A percentile compares a stretch with the other conserved stretches of the same genome.
Evolutionary conservation across 1,139 yeast species (phyloP).

Genomic region (Torulaspora globosa): DNA sequence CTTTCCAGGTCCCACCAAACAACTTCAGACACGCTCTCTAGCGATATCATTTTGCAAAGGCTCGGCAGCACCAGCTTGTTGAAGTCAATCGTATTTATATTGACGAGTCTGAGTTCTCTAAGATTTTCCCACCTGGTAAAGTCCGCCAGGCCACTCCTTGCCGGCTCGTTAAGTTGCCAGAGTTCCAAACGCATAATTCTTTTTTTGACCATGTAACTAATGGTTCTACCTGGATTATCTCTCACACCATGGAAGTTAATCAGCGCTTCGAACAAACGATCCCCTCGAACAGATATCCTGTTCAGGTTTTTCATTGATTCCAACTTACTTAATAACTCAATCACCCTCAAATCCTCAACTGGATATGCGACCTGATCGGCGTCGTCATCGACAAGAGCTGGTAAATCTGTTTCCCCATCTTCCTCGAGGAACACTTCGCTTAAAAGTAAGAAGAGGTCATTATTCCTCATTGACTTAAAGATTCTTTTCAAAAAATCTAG

Average conservation of each 20-base stretch:
- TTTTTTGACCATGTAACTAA: conserved; percentile 26
- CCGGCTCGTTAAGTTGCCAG: conserved; percentile 16
- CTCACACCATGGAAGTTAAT: conserved; percentile 33
- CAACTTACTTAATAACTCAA: conserved; percentile 17
- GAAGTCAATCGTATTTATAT: conserved; percentile 24
- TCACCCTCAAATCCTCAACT: conserved; percentile 12
- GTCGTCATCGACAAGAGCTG: background rate
- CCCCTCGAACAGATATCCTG: conserved; percentile 23
- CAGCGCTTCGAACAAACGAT: conserved; percentile 23
- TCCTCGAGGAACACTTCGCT: conserved; percentile 20
- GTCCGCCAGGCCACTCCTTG: conserved; percentile 24
- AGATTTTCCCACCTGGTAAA: conserved; percentile 33
- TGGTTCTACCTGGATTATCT: conserved; percentile 32
- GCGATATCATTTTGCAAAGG: conserved; percentile 18
- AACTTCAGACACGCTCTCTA: conserved; percentile 17
- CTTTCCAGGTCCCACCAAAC: conserved; percentile 30
- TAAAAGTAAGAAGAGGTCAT: conserved; percentile 17
- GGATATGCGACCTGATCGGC: conserved; percentile 7
- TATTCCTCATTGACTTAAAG: conserved; percentile 13
- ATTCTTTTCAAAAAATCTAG: conserved; percentile 8
- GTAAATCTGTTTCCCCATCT: conserved; percentile 13
- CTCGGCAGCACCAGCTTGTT: conserved; percentile 27
- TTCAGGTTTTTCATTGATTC: conserved; percentile 26
- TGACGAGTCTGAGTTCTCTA: conserved; percentile 16
- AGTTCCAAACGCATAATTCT: conserved; percentile 21